Evolutionary conservation across 352 stramenopile species (phyloP), one percentile per base, ranked within the genome.

Genomic region (Hyaloperonospora brassicae): DNA sequence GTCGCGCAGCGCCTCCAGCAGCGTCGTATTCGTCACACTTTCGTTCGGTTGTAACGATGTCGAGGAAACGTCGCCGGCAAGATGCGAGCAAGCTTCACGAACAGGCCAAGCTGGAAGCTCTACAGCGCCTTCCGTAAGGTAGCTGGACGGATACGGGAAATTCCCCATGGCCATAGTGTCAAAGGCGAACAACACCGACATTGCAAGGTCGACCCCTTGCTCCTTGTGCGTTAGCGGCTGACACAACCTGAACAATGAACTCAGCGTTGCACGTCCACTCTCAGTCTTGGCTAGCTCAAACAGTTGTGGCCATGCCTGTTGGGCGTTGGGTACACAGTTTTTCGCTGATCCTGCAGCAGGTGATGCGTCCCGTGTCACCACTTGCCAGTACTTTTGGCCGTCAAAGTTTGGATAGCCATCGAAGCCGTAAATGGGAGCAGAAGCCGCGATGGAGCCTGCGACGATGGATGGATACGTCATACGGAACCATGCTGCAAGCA

Each of bases 91-190:
- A 0, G 93, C 93, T 23, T 72, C 70, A n/a, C 88, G 87, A n/a
- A 97, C 71, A 2, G 93, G 93, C 88, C 89, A 98, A 11, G 93
- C 68, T 4, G 93, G 93, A 39, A 98, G 65, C 0, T 87, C 55
- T 0, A 72, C 73, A 2, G 57, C 61, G 23, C 83, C 86, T 8
- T 81, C 78, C 2, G 89, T 85, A 25, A 98, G 77, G 62, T 98
- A 98, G 44, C 74, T 94, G 2, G 86, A 96, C 22, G 90, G 79
- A 65, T 97, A 98, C 5, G 95, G 95, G 61, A 96, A 98, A 55
- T 97, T 89, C 9, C 93, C 94, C 87, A 98, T 98, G 0, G 94
- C 89, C 63, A 98, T 59, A 31, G 76, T 95, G 62, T 97, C 93
- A 62, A 96, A 98, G 23, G 89, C 86, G 43, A 86, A 81, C 25